Percentiles rank a stretch among this genome's conserved stretches.
Conservation (phyloP, 2,329 filamentous ascomycete genomes). For the Chaetomiaceae sp. region DNA sequence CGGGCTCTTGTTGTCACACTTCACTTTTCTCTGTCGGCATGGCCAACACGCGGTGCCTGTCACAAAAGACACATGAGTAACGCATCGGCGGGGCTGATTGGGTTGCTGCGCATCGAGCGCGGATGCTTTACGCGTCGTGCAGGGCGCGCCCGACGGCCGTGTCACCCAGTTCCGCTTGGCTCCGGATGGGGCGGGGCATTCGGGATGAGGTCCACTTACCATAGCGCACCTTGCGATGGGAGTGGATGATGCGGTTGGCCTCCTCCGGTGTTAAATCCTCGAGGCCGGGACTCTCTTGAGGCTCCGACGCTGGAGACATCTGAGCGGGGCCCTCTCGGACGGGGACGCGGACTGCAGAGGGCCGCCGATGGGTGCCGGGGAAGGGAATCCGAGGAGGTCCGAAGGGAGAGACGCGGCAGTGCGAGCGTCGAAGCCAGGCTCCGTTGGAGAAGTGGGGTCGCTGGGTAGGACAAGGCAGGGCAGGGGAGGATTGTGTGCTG, state of each 20-base stretch:
- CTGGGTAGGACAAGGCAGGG: not conserved
- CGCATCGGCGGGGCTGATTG: not conserved
- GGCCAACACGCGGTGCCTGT: slow-evolving; percentile 63
- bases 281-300: slow-evolving; percentile 43
- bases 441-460: slow-evolving; percentile 1
- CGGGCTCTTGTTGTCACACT: slow-evolving; percentile 65
- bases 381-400: slow-evolving; percentile 11
- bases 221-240: slow-evolving; percentile 64
- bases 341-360: not conserved
- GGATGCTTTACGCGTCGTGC: too few relatives aligned
- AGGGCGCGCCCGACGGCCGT: too few relatives aligned
- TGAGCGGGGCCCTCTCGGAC: not conserved
- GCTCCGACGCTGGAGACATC: slow-evolving; percentile 45
- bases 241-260: slow-evolving; percentile 64
- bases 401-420: not conserved
- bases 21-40: slow-evolving; percentile 63
- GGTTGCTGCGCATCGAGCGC: not conserved
- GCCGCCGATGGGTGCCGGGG: not conserved
- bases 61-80: slow-evolving; percentile 1
- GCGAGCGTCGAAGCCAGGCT: not conserved
- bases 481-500: not conserved
- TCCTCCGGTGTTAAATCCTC: slow-evolving; percentile 61
- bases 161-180: slow-evolving; percentile 1
- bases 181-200: not conserved
- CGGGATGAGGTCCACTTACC: slow-evolving; percentile 44